Evolutionary conservation across 164 flowering plant species (phyloP), one percentile per base, ranked within the genome.

Genomic region (Dillenia suffruticosa): DNA sequence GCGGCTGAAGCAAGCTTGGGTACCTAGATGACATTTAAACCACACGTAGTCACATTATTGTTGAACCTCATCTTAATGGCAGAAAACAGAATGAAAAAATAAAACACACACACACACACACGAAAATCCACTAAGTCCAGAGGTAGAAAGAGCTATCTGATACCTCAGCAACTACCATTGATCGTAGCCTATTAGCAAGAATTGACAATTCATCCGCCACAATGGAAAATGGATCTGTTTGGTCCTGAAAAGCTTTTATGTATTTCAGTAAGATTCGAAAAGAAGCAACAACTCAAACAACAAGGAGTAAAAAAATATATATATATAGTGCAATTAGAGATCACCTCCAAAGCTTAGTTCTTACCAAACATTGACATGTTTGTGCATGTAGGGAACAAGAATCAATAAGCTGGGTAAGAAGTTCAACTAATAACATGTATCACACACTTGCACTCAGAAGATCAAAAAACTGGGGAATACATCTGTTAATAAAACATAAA

Each of bases 1-100:
- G 97, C 96, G 74, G 97, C 98, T 44, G 93, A 87, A 32, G 95
- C 96, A 75, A 94, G 92, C 76, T 84, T 87, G 45, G 98, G 98
- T 26, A 93, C 96, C 98, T 93, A 73, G 13, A 77, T 13, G 14
- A 65, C 44, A 69, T 55, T 10, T 52, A 15, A 12, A 62, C 40
- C 5, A 32, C 40, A 6, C 40, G 40, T 5, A n/a, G 9, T 45
- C 9, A 59, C 14, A 56, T 22, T 12, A 49, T n/a, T 40, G 44
- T 45, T 12, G n/a, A 8, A 12, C 11, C 14, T 40, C 19, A 62
- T 6, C 51, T 12, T 32, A 4, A 32, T 32, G 40, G 40, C 40
- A 32, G 40, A 32, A 32, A 32, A 32, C 40, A 32, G 40, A 32
- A 32, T 6, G 40, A 26, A 26, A 26, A 26, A 6, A 32, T 0